phyloP scores from a whole-genome alignment of 139 green algal species.

The Desmodesmus armatus region DNA sequence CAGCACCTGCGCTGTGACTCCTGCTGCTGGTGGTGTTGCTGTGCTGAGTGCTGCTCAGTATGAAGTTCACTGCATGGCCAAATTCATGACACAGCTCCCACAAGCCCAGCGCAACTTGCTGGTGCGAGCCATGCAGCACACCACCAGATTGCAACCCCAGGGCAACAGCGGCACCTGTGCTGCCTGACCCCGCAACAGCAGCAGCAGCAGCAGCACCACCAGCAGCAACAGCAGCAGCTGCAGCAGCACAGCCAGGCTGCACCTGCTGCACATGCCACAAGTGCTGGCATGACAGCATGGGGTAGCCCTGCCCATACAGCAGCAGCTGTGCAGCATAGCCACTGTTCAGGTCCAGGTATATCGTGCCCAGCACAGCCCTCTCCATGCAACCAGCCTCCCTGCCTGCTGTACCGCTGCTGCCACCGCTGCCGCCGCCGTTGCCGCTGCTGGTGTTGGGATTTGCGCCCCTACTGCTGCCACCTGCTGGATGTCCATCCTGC shows the following conservation, averaged over 20 bases:
- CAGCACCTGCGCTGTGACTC: too few relatives aligned
- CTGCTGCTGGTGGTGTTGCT: background rate
- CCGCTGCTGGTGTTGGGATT: constrained; percentile 3
- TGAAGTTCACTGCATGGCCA: constrained; percentile 42
- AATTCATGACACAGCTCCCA: constrained; percentile 43
- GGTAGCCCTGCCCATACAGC: background rate
- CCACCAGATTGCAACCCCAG: constrained; percentile 26
- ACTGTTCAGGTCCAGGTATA: background rate
- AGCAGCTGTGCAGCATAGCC: constrained; percentile 13
- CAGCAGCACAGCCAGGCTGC: background rate
- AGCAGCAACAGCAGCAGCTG: constrained; percentile 7
- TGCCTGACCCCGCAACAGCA: background rate
- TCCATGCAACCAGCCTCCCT: background rate
- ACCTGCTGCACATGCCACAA: background rate
- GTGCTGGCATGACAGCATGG: background rate
- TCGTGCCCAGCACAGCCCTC: background rate
- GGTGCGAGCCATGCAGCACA: background rate
- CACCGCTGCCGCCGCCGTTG: background rate
- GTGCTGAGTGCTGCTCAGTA: background rate
- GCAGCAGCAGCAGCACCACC: background rate
- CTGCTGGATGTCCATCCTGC: too few relatives aligned
- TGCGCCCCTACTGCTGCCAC: too few relatives aligned
- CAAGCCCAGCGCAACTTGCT: constrained; percentile 14
- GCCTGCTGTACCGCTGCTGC: background rate
- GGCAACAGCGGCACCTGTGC: background rate